Percentiles rank a stretch among this genome's conserved stretches.
These are phyloP conservation scores for Saksenaea oblongispora DNA, from an alignment of 371 early-diverging fungal genomes.

Conservation along the genomic window DNA sequence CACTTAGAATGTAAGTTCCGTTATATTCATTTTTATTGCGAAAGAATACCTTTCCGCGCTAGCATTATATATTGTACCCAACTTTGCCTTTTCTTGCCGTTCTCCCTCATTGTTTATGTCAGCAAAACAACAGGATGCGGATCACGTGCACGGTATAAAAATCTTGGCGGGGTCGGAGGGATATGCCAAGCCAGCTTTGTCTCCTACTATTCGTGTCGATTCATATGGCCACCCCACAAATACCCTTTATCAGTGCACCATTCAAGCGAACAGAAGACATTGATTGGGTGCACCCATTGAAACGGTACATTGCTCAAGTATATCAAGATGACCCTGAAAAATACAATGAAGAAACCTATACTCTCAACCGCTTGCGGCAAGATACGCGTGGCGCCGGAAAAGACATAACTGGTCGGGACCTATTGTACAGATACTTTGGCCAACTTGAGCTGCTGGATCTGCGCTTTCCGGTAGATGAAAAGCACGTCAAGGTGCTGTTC, in stretches of 20 bases:
- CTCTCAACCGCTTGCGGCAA: conserved; percentile 89
- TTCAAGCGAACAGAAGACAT: conserved; percentile 87
- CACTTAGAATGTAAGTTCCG: too few relatives aligned
- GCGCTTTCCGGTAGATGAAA: conserved; percentile 91
- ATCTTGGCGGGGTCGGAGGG: neutral
- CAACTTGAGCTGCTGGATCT: conserved; percentile 94
- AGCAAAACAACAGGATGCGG: too few relatives aligned
- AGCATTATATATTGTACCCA: too few relatives aligned
- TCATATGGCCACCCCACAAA: conserved; percentile 53
- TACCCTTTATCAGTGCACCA: conserved; percentile 63
- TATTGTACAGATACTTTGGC: conserved; percentile 93
- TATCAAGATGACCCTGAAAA: conserved; percentile 94
- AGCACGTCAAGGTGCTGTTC: conserved; percentile 84
- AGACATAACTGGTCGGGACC: conserved; percentile 88
- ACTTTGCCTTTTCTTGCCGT: too few relatives aligned
- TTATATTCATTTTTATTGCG: too few relatives aligned
- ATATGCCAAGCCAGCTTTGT: neutral
- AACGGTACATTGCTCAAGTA: conserved; percentile 76
- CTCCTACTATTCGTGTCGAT: neutral
- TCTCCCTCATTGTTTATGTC: too few relatives aligned
- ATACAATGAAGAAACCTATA: conserved; percentile 79
- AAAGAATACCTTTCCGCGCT: too few relatives aligned
- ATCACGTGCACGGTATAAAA: neutral
- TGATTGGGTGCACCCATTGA: conserved; percentile 84
- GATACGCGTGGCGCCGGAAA: conserved; percentile 94